These are phyloP conservation scores for Colletotrichum cuscutae DNA, from an alignment of 2,329 filamentous ascomycete genomes.

Conservation along the genomic window DNA sequence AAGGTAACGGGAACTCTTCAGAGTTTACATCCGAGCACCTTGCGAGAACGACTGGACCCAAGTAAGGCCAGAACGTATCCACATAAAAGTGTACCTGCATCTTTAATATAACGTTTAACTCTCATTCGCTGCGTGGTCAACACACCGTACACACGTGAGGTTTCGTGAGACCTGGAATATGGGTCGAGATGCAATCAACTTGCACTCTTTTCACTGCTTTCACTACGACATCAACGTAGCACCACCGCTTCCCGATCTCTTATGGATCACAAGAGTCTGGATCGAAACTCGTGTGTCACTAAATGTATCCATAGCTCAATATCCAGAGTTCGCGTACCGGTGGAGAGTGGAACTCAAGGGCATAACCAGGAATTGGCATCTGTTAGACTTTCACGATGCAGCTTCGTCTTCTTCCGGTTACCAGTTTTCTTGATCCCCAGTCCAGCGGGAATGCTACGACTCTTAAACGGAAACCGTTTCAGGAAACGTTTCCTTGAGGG, in stretches of 20 bases:
- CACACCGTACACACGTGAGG: not conserved
- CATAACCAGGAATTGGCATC: not conserved
- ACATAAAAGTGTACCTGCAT: not conserved
- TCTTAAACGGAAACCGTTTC: constrained; percentile 10
- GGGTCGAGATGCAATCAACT: not conserved
- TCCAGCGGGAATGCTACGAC: not conserved
- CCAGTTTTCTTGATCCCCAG: too few species aligned
- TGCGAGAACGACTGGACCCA: not conserved
- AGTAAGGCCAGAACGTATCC: not conserved
- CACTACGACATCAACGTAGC: not conserved
- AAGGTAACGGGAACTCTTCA: not conserved
- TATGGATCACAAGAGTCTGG: not conserved
- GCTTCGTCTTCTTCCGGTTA: not conserved
- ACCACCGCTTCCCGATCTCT: not conserved
- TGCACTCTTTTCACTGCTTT: not conserved
- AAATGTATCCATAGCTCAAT: too few species aligned
- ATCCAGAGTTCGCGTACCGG: not conserved
- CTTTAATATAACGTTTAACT: not conserved
- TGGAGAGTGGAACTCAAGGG: not conserved
- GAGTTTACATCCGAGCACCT: not conserved
- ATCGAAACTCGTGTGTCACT: not conserved
- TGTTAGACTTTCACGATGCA: not conserved
- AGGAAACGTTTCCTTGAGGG: constrained; percentile 9
- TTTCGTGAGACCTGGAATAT: not conserved
- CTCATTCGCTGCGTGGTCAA: not conserved